A percentile compares a stretch with the other conserved stretches of the same genome.
These are phyloP conservation scores for Aaosphaeria arxii DNA, from an alignment of 2,329 filamentous ascomycete genomes.

Conservation along the genomic window DNA sequence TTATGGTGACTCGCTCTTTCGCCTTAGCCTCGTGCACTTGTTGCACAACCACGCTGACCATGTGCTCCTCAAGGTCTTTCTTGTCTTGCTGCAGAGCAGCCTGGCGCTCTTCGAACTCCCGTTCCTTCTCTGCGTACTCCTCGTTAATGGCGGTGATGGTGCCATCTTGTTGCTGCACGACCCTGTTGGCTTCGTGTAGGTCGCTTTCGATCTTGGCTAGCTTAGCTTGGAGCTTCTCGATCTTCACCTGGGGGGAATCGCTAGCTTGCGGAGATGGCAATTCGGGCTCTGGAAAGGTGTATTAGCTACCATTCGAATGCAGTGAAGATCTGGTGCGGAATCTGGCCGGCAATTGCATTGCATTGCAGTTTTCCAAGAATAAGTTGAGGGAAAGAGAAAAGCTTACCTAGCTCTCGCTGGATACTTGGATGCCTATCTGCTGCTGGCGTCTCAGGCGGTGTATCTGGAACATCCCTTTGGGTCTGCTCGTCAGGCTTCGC, in stretches of 20 bases:
- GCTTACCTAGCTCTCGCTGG: not conserved
- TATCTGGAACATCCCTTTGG: slow-evolving; percentile 25
- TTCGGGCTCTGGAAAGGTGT: not conserved
- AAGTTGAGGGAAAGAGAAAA: not conserved
- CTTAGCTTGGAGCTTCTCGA: slow-evolving; percentile 31
- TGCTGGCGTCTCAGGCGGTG: slow-evolving; percentile 29
- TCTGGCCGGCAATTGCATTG: too few relatives aligned
- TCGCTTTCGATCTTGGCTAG: slow-evolving; percentile 26
- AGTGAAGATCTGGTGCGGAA: too few relatives aligned
- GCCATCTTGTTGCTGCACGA: slow-evolving; percentile 19
- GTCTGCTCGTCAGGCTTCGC: slow-evolving; percentile 16
- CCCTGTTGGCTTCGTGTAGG: slow-evolving; percentile 31
- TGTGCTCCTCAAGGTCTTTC: slow-evolving; percentile 39
- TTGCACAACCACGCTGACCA: slow-evolving; percentile 41
- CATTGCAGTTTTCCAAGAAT: too few relatives aligned
- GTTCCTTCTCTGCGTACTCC: slow-evolving; percentile 30
- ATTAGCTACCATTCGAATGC: too few relatives aligned
- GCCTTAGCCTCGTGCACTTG: slow-evolving; percentile 39
- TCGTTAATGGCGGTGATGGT: slow-evolving; percentile 21
- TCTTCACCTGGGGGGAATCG: slow-evolving; percentile 26
- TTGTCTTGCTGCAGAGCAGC: slow-evolving; percentile 25
- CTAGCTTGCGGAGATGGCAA: slow-evolving; percentile 26
- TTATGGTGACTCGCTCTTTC: slow-evolving; percentile 34
- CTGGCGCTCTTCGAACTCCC: slow-evolving; percentile 18
- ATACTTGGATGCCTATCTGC: not conserved